Percentiles rank a stretch among this genome's conserved stretches.
phyloP scores from a whole-genome alignment of 441 rosid genomes.

The Eutrema salsugineum region DNA sequence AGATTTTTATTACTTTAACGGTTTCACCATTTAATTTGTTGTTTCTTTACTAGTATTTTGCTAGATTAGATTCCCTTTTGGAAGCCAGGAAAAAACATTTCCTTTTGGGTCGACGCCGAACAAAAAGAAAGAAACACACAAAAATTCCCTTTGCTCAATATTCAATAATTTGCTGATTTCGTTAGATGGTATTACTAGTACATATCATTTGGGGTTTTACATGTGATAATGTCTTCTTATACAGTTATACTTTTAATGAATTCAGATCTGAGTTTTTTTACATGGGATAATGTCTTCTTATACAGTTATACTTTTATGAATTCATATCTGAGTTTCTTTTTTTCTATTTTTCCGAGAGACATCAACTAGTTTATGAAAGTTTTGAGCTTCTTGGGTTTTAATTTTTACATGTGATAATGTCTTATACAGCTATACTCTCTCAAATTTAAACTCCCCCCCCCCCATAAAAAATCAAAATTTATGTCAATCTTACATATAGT shows the following conservation, averaged over 20 bases:
- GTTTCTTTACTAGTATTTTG: neutral
- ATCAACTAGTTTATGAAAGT: neutral
- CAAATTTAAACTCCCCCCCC: no score
- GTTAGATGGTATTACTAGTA: neutral
- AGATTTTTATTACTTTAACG: neutral
- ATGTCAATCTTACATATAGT: no score
- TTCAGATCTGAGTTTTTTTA: neutral
- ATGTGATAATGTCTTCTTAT: neutral
- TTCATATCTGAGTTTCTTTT: neutral
- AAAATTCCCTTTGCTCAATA: neutral
- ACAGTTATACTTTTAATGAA: neutral
- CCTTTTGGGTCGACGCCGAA: neutral
- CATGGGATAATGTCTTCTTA: neutral
- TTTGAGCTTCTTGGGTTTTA: no score
- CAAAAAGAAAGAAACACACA: neutral
- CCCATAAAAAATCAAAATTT: no score
- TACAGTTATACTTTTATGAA: neutral
- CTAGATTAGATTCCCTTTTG: conserved; percentile 17
- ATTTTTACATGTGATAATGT: no score
- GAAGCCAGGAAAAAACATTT: neutral
- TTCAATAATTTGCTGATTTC: neutral
- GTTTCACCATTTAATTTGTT: neutral
- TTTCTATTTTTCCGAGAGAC: neutral
- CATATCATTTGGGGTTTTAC: neutral
- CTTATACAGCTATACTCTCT: no score